Evolutionary conservation across 257 asterid species (phyloP), one percentile per base, ranked within the genome.

Genomic region (Solanum rostratum): DNA sequence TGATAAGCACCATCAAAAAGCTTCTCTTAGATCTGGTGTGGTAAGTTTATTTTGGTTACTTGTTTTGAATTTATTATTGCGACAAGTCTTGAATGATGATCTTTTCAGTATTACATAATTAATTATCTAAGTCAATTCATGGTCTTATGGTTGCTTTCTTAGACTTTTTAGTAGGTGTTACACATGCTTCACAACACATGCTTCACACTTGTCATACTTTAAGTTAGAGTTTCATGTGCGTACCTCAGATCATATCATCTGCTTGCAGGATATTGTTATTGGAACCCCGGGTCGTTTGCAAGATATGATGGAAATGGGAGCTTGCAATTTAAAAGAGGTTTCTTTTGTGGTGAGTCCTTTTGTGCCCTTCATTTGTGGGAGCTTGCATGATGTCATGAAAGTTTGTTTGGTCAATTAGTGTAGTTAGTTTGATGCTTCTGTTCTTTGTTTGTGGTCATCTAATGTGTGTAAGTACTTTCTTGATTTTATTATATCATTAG

Each of bases 281-380:
- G 99, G 98, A 84, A 95, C 98, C 33, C 99, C 99, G 55, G 99
- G 99, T 15, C 99, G 99, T 78, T 85, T 97, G 86, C 94, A 81
- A 87, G 99, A 97, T 92, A 89, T 97, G 90, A 97, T 97, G 19
- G 98, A 95, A 88, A 93, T 91, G 97, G 97, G 93, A 82, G 91
- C 91, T 24, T 97, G 98, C 88, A 84, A 80, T 82, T 90, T 97
- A 53, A 87, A 90, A 71, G 98, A 94, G 85, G 98, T 97, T 55
- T 95, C 98, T 79, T 97, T 87, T 80, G 99, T 95, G 94, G 99
- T 97, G 88, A 91, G 98, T 68, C 74, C 59, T 22, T 24, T n/a
- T 49, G 50, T 41, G 54, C 66, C 41, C 39, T 85, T 49, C 84
- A 54, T 65, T 86, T 81, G 74, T 78, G 50, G n/a, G n/a, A n/a